These are phyloP conservation scores for Lactarius hengduanensis DNA, from an alignment of 768 basidiomycete species.

Conservation along the genomic window DNA sequence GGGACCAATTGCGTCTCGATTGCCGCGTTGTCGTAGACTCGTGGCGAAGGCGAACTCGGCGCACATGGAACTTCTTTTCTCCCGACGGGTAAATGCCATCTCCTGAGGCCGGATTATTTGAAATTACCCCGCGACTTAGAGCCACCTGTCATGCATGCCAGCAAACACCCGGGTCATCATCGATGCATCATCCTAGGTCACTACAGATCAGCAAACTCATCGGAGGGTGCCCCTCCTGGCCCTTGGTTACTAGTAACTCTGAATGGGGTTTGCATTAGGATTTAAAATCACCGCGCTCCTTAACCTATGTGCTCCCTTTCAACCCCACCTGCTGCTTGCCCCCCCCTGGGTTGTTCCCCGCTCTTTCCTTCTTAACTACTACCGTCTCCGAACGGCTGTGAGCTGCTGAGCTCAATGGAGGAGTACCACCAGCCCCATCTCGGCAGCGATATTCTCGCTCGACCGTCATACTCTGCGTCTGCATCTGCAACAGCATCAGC, in stretches of 20 bases:
- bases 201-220: not conserved
- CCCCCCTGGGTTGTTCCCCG: not conserved
- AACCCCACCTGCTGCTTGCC: not conserved
- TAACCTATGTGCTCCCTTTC: not conserved
- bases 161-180: not conserved
- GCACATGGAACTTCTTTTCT: too few relatives aligned
- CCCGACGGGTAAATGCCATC: too few relatives aligned
- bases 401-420: slow-evolving; percentile 8
- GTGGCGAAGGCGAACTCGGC: not conserved
- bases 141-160: not conserved
- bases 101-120: too few relatives aligned
- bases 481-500: too few relatives aligned
- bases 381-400: not conserved
- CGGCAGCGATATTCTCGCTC: not conserved
- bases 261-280: not conserved
- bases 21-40: not conserved
- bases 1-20: not conserved
- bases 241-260: not conserved
- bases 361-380: not conserved
- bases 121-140: not conserved
- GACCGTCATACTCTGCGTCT: not conserved
- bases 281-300: not conserved
- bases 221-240: not conserved
- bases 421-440: not conserved
- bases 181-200: not conserved